Evolutionary conservation across 2,329 filamentous ascomycete species (phyloP).

Genomic region (Furcasterigmium sp.): DNA sequence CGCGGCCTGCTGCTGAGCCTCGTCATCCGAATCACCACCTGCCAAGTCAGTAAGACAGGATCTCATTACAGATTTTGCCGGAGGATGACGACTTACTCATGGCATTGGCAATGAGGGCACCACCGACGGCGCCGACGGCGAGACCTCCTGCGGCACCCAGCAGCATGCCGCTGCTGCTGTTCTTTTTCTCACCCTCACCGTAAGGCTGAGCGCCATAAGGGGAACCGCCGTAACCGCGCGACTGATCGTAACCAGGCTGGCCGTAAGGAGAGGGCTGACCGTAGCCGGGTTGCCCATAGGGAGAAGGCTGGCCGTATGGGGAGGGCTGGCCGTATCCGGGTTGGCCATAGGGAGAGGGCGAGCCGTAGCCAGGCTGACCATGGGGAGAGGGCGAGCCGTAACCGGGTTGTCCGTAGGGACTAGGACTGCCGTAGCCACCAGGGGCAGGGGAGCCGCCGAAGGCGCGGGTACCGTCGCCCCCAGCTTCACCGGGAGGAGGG

Average conservation of each 20-base stretch:
- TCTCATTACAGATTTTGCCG: not conserved
- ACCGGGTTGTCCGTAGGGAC: slow-evolving; percentile 5
- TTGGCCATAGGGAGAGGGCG: slow-evolving; percentile 5
- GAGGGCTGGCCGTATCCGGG: slow-evolving; percentile 1
- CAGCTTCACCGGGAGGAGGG: slow-evolving; percentile 11
- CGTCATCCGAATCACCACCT: no score
- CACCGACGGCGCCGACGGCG: slow-evolving; percentile 51
- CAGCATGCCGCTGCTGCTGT: slow-evolving; percentile 48
- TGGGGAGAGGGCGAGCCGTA: not conserved
- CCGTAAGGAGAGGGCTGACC: slow-evolving; percentile 2
- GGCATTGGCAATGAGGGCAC: slow-evolving; percentile 52
- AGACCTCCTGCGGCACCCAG: slow-evolving; percentile 56
- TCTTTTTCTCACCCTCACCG: slow-evolving; percentile 27
- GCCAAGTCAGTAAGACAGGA: slow-evolving; percentile 8
- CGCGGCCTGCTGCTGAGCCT: slow-evolving; percentile 11
- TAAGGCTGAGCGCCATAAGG: slow-evolving; percentile 15
- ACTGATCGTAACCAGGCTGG: slow-evolving; percentile 4
- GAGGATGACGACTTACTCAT: slow-evolving; percentile 35
- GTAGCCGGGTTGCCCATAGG: slow-evolving; percentile 3
- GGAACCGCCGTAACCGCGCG: slow-evolving; percentile 6
- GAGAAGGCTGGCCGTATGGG: not conserved
- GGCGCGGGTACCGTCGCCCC: slow-evolving; percentile 14
- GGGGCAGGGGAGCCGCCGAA: slow-evolving; percentile 11
- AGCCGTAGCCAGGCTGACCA: slow-evolving; percentile 4
- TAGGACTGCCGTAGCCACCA: slow-evolving; percentile 5